These are phyloP conservation scores for Mucor velutinosus DNA, from an alignment of 371 early-diverging fungal genomes.

Conservation along the genomic window DNA sequence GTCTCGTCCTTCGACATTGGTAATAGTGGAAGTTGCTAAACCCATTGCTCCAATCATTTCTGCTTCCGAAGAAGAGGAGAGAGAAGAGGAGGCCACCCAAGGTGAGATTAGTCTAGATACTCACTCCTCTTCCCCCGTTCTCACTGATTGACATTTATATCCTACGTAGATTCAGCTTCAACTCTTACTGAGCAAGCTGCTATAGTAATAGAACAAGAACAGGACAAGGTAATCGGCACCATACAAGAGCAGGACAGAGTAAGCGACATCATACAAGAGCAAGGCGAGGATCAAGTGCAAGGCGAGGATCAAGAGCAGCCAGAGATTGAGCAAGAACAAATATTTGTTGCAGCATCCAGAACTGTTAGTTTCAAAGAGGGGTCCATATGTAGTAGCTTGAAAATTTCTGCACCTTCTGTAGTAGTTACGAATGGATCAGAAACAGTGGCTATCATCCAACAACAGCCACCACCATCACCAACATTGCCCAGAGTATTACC, in stretches of 20 bases:
- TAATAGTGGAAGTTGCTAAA: not conserved
- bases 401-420: not conserved
- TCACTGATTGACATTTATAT: not conserved
- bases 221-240: not conserved
- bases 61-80: not conserved
- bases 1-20: slow-evolving; percentile 1
- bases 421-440: not conserved
- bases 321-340: not conserved
- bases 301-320: not conserved
- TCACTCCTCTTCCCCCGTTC: not conserved
- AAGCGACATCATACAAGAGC: not conserved
- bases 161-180: not conserved
- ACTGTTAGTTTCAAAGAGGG: not conserved
- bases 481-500: not conserved
- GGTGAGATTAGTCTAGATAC: slow-evolving; percentile 1
- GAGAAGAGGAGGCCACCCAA: not conserved
- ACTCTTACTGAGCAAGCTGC: not conserved
- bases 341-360: not conserved
- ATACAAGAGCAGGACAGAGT: not conserved
- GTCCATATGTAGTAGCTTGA: not conserved
- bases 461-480: not conserved
- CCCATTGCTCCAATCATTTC: not conserved
- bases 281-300: not conserved
- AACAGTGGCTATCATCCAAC: not conserved
- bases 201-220: not conserved